Conservation (phyloP, 345 rosid species). For the Syzygium oleosum region DNA sequence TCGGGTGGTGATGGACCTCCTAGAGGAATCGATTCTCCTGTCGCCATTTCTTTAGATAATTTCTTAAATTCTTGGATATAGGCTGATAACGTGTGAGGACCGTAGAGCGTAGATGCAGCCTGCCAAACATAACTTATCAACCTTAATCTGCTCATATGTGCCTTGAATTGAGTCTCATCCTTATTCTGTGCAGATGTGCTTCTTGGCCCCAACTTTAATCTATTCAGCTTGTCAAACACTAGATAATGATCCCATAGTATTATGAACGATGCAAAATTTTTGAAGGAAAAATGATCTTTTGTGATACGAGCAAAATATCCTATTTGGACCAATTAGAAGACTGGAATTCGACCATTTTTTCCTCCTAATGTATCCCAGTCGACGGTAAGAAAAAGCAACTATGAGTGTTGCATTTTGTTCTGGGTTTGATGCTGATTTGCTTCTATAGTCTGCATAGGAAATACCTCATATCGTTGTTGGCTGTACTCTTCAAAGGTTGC, state of each 20-base stretch:
- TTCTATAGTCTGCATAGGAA: not conserved
- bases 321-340: not conserved
- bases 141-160: not conserved
- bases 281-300: not conserved
- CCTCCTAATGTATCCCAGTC: not conserved
- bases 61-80: constrained; percentile 42
- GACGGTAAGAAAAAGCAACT: not conserved
- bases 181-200: not conserved
- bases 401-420: not conserved
- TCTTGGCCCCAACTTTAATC: not conserved
- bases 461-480: constrained; percentile 39
- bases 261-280: not conserved
- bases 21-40: constrained; percentile 5
- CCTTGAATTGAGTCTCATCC: not conserved
- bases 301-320: not conserved
- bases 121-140: constrained; percentile 3
- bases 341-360: not conserved
- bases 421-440: not conserved
- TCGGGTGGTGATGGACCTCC: constrained; percentile 27
- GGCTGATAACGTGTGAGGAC: constrained; percentile 44
- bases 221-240: not conserved
- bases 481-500: constrained; percentile 43
- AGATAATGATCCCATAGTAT: not conserved
- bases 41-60: constrained; percentile 38
- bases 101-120: constrained; percentile 56